Evolutionary conservation across 441 rosid genomes (phyloP), one percentile per base, ranked within the genome.

Genomic region (Cnidoscolus chayamansa): DNA sequence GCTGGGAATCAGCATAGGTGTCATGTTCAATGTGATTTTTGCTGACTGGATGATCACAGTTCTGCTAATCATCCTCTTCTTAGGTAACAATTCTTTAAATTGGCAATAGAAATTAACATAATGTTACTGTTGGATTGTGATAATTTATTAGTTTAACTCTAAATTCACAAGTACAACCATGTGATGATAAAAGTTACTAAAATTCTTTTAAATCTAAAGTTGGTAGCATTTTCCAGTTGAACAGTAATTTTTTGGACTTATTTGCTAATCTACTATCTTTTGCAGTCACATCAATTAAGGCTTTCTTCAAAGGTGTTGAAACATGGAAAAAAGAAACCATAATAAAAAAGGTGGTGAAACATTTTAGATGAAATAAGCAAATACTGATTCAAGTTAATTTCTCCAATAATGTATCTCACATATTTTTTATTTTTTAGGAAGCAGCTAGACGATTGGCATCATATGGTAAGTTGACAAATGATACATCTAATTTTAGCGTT

Each of bases 11-110:
- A 85, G 90, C 57, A 74, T 85, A 9, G 91, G 89, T 30, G 91
- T 85, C 15, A 70, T 76, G 54, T 84, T 81, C 48, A 87, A 85
- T 70, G 88, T 87, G 57, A 73, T 87, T 43, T 84, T 87, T 67
- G 86, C 91, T 2, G 89, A 85, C 63, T 85, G 89, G 91, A 83
- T 84, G 89, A 87, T 87, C 84, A 85, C 86, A 16, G 55, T 80
- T 66, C 72, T 87, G 81, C 72, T 87, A 47, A 87, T 87, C 17
- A 43, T 85, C 30, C 73, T 85, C 16, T 85, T 84, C 77, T 17
- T 85, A 43, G 86, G 91, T 87, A 79, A 25, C 59, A 7, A 13
- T 31, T 37, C 10, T 67, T 49, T 58, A 43, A n/a, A 9, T 50
- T 58, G 13, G 11, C 35, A 63, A 40, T 40, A 40, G 45, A 40